A percentile compares a stretch with the other conserved stretches of the same genome.
Evolutionary conservation across 768 basidiomycete genomes (phyloP).

Genomic region (Galerina marginata): DNA sequence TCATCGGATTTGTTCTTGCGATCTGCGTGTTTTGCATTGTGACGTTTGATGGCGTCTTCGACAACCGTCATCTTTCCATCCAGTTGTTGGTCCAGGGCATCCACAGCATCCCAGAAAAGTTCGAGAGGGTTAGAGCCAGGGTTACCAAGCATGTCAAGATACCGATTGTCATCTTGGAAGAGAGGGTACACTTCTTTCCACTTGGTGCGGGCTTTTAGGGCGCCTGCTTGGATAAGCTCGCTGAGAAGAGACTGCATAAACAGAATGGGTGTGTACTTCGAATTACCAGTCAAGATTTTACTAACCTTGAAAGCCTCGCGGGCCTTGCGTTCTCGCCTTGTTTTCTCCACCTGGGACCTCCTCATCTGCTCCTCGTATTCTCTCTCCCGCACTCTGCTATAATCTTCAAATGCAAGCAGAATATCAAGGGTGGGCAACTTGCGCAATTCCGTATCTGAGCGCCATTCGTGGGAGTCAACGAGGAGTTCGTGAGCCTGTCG

Average conservation of each 20-base stretch:
- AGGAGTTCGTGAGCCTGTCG: slow-evolving; percentile 81
- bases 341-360: slow-evolving; percentile 80
- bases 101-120: slow-evolving; percentile 94
- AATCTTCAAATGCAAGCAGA: slow-evolving; percentile 92
- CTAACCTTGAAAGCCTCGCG: slow-evolving; percentile 88
- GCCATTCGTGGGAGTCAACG: slow-evolving; percentile 79
- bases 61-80: slow-evolving; percentile 78
- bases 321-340: slow-evolving; percentile 84
- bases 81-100: slow-evolving; percentile 83
- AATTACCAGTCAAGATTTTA: background rate
- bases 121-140: slow-evolving; percentile 96
- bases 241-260: slow-evolving; percentile 67
- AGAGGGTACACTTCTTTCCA: slow-evolving; percentile 90
- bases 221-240: slow-evolving; percentile 66
- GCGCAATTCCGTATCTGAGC: slow-evolving; percentile 74
- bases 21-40: slow-evolving; percentile 46
- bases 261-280: slow-evolving; percentile 1
- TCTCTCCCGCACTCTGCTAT: slow-evolving; percentile 85
- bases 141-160: slow-evolving; percentile 86
- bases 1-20: slow-evolving; percentile 27
- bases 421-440: slow-evolving; percentile 91
- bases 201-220: slow-evolving; percentile 81
- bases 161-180: slow-evolving; percentile 81
- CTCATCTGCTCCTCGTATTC: slow-evolving; percentile 91
- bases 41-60: slow-evolving; percentile 61